Base-by-base conservation (phyloP, 768 basidiomycete species). In the Pleurotus eryngii region DNA sequence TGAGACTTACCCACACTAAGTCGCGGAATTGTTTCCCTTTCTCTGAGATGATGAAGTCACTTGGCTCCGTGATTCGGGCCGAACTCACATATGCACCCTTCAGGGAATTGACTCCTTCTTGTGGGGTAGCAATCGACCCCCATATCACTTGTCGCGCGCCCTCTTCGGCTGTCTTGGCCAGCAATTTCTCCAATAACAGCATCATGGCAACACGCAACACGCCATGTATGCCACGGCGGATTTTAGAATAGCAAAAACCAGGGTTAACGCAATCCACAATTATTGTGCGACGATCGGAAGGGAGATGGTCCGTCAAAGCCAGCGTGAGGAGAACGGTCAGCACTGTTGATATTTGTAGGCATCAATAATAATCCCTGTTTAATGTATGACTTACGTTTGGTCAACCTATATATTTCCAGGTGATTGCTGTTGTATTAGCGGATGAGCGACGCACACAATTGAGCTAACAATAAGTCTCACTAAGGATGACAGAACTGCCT, bases 291-390 rank as follows among this genome's bases (percentile, higher is more conserved):
- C 15, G 47, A 15, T 27, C 46, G 61, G 35, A 17, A 2, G 64
- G 38, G 15, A 79, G 64, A 20, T 64, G 67, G 11, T 63, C 66
- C 9, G 64, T 66, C 0, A 81, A 62, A 1, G 71, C 70, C 14
- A 72, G 76, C 38, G 63, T 66, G 60, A 80, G 77, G 43, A 76
- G 61, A 4, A 78, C 47, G 47, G 74, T 72, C 45, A 79, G 66
- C 15, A 79, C 77, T 81, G 30, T 35, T 9, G 30, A 11, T 9
- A 35, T 9, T 11, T 3, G 7, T 35, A 4, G 11, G 30, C 11
- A 35, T 35, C 22, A 50, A 26, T n/a, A 12, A 27, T 9, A 3
- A 55, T 46, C 35, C 11, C 8, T 5, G 20, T 7, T 5, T 40
- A 43, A 20, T 39, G 17, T 38, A 8, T 38, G 20, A 58, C 71